phyloP scores from a whole-genome alignment of 31 red algal species.

The Endocladia muricata region DNA sequence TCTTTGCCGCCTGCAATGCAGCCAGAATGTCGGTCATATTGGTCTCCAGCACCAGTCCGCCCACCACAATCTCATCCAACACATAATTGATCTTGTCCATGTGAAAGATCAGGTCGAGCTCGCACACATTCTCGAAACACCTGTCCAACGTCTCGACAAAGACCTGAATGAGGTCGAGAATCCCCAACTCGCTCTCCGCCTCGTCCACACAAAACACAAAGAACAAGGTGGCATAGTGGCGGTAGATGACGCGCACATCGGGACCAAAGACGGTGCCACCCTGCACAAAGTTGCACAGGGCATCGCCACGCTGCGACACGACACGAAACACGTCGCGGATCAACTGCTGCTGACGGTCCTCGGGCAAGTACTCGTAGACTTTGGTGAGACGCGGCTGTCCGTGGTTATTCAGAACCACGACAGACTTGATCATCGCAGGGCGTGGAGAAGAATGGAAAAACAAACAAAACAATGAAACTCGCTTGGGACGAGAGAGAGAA shows the following conservation, averaged over 20 bases:
- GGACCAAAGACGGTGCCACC: constrained; percentile 55
- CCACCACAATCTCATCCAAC: constrained; percentile 93
- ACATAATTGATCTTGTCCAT: constrained; percentile 97
- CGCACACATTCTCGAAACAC: constrained; percentile 99
- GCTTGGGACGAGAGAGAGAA: no score
- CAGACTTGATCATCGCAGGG: constrained; percentile 67
- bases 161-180: constrained; percentile 98
- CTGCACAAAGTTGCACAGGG: constrained; percentile 68
- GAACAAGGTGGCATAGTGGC: constrained; percentile 97
- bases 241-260: constrained; percentile 74
- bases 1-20: constrained; percentile 75
- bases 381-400: constrained; percentile 90
- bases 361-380: constrained; percentile 76
- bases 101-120: constrained; percentile 97
- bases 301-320: constrained; percentile 61
- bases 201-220: constrained; percentile 93
- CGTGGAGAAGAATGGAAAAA: no score
- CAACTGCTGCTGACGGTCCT: constrained; percentile 81
- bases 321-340: constrained; percentile 64
- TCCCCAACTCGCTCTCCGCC: constrained; percentile 90
- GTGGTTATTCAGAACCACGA: constrained; percentile 95
- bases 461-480: no score
- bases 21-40: constrained; percentile 88
- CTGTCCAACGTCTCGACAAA: constrained; percentile 98
- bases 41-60: constrained; percentile 95